Base-by-base conservation (phyloP, 225 moss, liverwort and hornwort genomes). In the Sphagnum tenellum region DNA sequence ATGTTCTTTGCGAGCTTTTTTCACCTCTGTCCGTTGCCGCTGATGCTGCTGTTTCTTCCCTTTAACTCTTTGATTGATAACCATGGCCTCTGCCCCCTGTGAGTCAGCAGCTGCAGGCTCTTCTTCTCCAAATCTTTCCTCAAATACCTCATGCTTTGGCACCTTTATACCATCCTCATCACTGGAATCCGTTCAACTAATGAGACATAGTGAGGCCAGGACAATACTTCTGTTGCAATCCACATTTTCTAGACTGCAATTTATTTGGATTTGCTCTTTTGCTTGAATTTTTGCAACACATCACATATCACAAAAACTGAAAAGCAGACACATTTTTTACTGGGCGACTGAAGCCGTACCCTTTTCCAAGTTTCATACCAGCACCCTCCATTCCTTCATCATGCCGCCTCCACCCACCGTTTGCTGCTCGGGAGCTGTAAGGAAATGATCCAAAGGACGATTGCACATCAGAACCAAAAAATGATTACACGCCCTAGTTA, bases 151-250 rank as follows among this genome's bases (percentile, higher is more conserved):
- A 56, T 77, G 76, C 5, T 65, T 65, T 45, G 64, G 86, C 75
- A 73, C 73, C 88, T 80, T 92, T 44, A 71, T 74, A 71, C 75
- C 82, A 55, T 88, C 92, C 62, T 96, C 95, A 29, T 92, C 92
- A 73, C 95, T 95, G 69, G 76, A 79, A 71, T 79, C 69, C 81
- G 78, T 79, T 73, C 62, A 78, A 14, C 62, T 0, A 70, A 50
- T 7, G 2, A 73, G 52, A 29, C 29, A 29, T 29, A 29, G 0
- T 29, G 29, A 29, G 29, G 29, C 29, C 29, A 29, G 29, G 29
- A 29, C 29, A 29, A 29, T 29, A 29, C 29, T 29, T 0, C 1
- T 29, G 29, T 29, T 29, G 29, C 29, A 29, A 29, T 29, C 29
- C 29, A 29, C 29, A 29, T 29, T 29, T 29, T 29, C 29, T 29